Evolutionary conservation across 2,329 filamentous ascomycete genomes (phyloP).

Genomic region (Arthrobotrys entomopaga): DNA sequence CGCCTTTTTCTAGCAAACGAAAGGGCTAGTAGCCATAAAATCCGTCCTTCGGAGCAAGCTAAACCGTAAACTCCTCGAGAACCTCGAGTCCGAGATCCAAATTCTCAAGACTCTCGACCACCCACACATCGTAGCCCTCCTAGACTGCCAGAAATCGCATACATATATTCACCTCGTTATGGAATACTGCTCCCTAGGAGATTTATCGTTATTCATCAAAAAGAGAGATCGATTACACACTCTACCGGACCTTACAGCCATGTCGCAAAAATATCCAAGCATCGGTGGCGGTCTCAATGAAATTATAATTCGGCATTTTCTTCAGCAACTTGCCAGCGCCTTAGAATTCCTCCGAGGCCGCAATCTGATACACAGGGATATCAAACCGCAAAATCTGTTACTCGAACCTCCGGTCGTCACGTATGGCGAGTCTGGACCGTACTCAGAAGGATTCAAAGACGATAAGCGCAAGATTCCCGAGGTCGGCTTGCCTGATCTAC

Average conservation of each 20-base stretch:
- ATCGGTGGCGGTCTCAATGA: slow-evolving; percentile 90
- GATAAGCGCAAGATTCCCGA: slow-evolving; percentile 76
- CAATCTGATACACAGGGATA: slow-evolving; percentile 93
- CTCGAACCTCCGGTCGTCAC: slow-evolving; percentile 76
- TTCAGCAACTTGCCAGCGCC: slow-evolving; percentile 93
- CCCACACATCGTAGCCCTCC: slow-evolving; percentile 94
- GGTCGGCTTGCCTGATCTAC: slow-evolving; percentile 82
- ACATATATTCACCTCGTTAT: slow-evolving; percentile 96
- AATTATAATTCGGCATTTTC: slow-evolving; percentile 93
- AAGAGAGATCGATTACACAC: slow-evolving; percentile 81
- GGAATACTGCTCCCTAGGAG: slow-evolving; percentile 97
- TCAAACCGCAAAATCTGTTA: slow-evolving; percentile 96
- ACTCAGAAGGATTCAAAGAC: slow-evolving; percentile 71
- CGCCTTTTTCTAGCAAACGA: slow-evolving; percentile 71
- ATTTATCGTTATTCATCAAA: slow-evolving; percentile 95
- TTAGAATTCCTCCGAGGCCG: slow-evolving; percentile 84
- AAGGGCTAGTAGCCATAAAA: slow-evolving; percentile 91
- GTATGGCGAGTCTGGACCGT: slow-evolving; percentile 67
- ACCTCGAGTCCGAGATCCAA: slow-evolving; percentile 92
- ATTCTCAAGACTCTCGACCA: slow-evolving; percentile 94
- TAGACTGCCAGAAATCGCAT: slow-evolving; percentile 88
- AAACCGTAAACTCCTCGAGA: slow-evolving; percentile 95
- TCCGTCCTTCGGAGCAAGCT: slow-evolving; percentile 90
- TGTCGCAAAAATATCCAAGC: slow-evolving; percentile 93
- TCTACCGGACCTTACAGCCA: slow-evolving; percentile 83